These are phyloP conservation scores for Calvatia gigantea DNA, from an alignment of 768 basidiomycete species.

Conservation along the genomic window DNA sequence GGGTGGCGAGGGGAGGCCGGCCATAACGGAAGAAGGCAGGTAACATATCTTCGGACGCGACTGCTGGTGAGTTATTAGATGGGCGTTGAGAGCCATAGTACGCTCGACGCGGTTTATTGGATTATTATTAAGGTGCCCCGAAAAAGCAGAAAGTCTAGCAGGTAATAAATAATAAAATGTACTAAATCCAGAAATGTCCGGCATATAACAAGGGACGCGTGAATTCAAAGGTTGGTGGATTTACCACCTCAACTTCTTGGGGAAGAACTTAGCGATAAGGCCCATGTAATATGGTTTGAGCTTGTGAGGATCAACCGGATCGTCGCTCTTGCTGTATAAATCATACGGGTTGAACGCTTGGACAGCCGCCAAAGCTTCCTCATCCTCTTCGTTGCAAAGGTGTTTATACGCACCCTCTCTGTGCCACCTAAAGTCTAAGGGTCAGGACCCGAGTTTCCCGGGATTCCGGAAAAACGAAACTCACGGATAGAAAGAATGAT, in stretches of 20 bases:
- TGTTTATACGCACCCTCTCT: slow-evolving; percentile 82
- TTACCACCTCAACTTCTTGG: slow-evolving; percentile 76
- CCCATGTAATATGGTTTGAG: slow-evolving; percentile 80
- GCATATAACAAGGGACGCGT: not conserved
- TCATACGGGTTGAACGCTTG: slow-evolving; percentile 93
- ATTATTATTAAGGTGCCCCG: too few species aligned
- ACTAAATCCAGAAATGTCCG: not conserved
- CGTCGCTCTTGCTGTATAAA: slow-evolving; percentile 86
- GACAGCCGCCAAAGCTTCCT: slow-evolving; percentile 64
- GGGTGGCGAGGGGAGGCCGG: not conserved
- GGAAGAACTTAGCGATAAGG: slow-evolving; percentile 86
- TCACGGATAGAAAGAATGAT: slow-evolving; percentile 87
- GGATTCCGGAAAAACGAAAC: not conserved
- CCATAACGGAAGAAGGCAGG: not conserved
- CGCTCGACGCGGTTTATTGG: too few species aligned
- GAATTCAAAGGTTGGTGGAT: too few species aligned
- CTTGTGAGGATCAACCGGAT: slow-evolving; percentile 54
- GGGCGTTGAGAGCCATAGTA: too few species aligned
- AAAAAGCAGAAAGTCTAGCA: too few species aligned
- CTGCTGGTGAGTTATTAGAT: too few species aligned
- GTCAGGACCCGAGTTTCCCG: not conserved
- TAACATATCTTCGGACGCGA: not conserved
- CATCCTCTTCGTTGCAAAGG: slow-evolving; percentile 71
- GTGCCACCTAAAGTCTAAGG: slow-evolving; percentile 53
- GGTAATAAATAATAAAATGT: too few species aligned